Percentiles rank a stretch among this genome's conserved stretches.
phyloP scores from a whole-genome alignment of 129 eudicot species.

The Lonicera japonica region DNA sequence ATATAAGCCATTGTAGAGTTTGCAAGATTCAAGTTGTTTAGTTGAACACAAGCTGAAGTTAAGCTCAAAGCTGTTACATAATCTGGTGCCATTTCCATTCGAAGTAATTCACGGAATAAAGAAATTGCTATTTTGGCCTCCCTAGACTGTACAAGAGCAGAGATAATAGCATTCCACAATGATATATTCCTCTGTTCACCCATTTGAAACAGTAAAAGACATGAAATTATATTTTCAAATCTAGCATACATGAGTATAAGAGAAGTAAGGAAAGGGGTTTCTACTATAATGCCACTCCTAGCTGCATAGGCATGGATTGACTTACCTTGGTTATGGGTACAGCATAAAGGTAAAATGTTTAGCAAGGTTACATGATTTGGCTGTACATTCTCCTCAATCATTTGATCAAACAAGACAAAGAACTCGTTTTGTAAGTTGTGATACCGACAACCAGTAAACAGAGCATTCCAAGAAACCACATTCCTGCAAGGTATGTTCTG shows the following conservation, averaged over 20 bases:
- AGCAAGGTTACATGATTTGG: conserved; percentile 49
- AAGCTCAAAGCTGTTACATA: conserved; percentile 34
- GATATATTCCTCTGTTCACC: conserved; percentile 33
- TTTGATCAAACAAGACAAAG: conserved; percentile 24
- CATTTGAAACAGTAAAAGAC: conserved; percentile 30
- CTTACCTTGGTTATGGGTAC: conserved; percentile 28
- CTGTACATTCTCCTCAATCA: conserved; percentile 24
- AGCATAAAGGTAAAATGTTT: conserved; percentile 31
- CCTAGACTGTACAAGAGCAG: conserved; percentile 23
- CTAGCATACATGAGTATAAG: conserved; percentile 42
- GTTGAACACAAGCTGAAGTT: conserved; percentile 37
- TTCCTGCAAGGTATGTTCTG: conserved; percentile 19
- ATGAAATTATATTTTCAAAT: conserved; percentile 23
- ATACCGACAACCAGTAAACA: conserved; percentile 37
- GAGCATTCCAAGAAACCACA: conserved; percentile 63
- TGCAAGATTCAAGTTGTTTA: conserved; percentile 24
- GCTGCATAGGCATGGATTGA: conserved; percentile 45
- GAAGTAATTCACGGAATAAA: conserved; percentile 29
- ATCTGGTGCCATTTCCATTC: conserved; percentile 24
- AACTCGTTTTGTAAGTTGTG: conserved; percentile 27
- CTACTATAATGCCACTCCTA: conserved; percentile 16
- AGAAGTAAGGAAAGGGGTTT: conserved; percentile 40
- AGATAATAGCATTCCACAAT: conserved; percentile 47
- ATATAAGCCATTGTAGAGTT: conserved; percentile 32
- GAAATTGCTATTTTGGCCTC: conserved; percentile 19